Evolutionary conservation across 2,329 filamentous ascomycete species (phyloP).

Genomic region (Thielaviopsis ethacetica): DNA sequence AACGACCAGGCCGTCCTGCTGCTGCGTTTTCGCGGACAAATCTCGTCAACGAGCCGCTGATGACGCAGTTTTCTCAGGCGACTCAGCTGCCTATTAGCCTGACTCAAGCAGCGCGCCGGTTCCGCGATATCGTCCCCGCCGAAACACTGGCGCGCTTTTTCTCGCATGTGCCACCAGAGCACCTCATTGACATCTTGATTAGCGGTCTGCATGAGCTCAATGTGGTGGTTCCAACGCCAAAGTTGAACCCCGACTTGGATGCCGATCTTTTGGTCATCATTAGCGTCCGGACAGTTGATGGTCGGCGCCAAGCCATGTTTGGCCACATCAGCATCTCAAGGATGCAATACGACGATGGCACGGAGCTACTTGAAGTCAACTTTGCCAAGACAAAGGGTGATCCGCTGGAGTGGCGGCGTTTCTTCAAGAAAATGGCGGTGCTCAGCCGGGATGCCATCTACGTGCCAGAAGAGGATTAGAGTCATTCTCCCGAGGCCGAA

Average conservation of each 20-base stretch:
- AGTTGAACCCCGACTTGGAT: constrained; percentile 21
- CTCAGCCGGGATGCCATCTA: constrained; percentile 75
- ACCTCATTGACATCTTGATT: constrained; percentile 64
- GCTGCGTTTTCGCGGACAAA: constrained; percentile 35
- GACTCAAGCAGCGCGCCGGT: constrained; percentile 76
- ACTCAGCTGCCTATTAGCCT: constrained; percentile 67
- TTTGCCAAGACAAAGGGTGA: constrained; percentile 94
- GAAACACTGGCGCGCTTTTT: constrained; percentile 86
- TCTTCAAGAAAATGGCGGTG: constrained; percentile 91
- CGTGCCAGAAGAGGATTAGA: constrained; percentile 22
- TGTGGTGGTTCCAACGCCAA: constrained; percentile 47
- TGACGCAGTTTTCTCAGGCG: constrained; percentile 67
- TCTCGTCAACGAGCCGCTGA: constrained; percentile 72
- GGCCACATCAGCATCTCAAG: constrained; percentile 61
- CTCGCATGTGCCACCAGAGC: constrained; percentile 56
- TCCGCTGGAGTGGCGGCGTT: constrained; percentile 85
- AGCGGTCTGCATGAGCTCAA: constrained; percentile 75
- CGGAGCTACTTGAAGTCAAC: constrained; percentile 62
- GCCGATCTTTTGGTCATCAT: constrained; percentile 35
- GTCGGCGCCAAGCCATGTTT: constrained; percentile 52
- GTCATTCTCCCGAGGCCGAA: neutral
- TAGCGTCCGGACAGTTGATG: constrained; percentile 59
- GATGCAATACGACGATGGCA: constrained; percentile 36
- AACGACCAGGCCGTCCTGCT: neutral
- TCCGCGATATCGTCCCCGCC: constrained; percentile 78